Conservation (phyloP, 1,284 basidiomycete species). For the Lignosus rhinocerotis region DNA sequence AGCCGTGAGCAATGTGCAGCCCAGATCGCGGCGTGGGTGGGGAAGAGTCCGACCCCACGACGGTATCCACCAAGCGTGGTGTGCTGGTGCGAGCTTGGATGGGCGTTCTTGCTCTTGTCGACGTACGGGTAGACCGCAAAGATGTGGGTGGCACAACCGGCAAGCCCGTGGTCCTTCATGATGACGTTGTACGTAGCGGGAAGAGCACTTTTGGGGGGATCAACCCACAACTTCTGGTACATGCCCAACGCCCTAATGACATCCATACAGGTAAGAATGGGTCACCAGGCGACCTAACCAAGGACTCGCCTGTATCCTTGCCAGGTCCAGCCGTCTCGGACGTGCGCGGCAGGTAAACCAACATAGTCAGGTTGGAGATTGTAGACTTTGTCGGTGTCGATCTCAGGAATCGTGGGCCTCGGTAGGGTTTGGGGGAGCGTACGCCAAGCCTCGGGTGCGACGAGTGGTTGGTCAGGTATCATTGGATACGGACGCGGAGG, state of each 20-base stretch:
- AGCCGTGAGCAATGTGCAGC: conserved; percentile 23
- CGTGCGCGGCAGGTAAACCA: conserved; percentile 5
- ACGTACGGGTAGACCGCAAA: conserved; percentile 20
- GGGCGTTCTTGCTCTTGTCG: neutral
- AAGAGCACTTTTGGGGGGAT: conserved; percentile 20
- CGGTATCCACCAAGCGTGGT: neutral
- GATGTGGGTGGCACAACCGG: conserved; percentile 22
- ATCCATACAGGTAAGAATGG: neutral
- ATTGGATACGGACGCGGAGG: neutral
- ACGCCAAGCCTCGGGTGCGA: conserved; percentile 9
- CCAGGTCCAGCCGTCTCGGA: conserved; percentile 13
- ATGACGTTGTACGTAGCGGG: conserved; percentile 19
- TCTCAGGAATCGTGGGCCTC: conserved; percentile 9
- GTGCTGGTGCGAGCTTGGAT: conserved; percentile 6
- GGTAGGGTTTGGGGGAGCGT: conserved; percentile 10
- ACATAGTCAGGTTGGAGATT: conserved; percentile 7
- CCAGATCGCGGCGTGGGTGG: conserved; percentile 26
- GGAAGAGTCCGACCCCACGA: conserved; percentile 20
- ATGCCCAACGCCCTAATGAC: conserved; percentile 10
- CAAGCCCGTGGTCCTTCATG: conserved; percentile 22
- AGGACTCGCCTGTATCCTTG: conserved; percentile 10
- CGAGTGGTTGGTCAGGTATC: conserved; percentile 6
- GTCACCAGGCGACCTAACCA: neutral
- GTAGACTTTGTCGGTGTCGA: conserved; percentile 8
- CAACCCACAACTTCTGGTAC: conserved; percentile 11